Conservation (phyloP, 2,329 filamentous ascomycete genomes). For the Hysterium pulicare region DNA sequence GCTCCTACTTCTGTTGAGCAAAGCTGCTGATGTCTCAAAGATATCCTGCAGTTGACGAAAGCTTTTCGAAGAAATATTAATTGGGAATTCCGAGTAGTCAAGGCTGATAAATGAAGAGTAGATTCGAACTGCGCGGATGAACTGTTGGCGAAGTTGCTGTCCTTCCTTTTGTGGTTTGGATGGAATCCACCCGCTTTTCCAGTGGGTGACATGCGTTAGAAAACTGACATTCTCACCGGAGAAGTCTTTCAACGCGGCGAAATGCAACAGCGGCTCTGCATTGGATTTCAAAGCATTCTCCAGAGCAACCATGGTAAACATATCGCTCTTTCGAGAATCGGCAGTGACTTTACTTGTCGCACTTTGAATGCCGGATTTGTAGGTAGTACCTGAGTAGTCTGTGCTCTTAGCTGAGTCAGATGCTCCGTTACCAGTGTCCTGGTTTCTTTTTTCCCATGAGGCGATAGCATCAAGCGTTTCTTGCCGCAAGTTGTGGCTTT, state of each 20-base stretch:
- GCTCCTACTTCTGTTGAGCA: conserved; percentile 18
- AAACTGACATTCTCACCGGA: conserved; percentile 36
- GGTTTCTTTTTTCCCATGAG: conserved; percentile 30
- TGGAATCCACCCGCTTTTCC: conserved; percentile 29
- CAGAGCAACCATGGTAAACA: conserved; percentile 32
- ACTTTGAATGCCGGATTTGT: conserved; percentile 5
- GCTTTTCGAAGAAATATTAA: conserved; percentile 31
- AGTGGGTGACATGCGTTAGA: conserved; percentile 30
- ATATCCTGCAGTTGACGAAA: conserved; percentile 25
- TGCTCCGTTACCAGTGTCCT: conserved; percentile 6
- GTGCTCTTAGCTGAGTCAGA: conserved; percentile 14
- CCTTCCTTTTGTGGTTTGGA: conserved; percentile 17
- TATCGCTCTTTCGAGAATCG: conserved; percentile 27
- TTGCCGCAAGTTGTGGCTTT: conserved; percentile 22
- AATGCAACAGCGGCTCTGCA: conserved; percentile 27
- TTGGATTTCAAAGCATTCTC: conserved; percentile 31
- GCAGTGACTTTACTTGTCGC: conserved; percentile 15
- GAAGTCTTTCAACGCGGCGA: conserved; percentile 34
- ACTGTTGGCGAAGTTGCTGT: conserved; percentile 25
- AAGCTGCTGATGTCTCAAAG: conserved; percentile 21
- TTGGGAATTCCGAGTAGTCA: conserved; percentile 32
- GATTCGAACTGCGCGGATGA: conserved; percentile 27
- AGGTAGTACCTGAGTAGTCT: conserved; percentile 17
- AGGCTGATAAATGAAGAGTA: conserved; percentile 34
- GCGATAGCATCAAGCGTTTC: conserved; percentile 33